Percentiles rank a stretch among this genome's conserved stretches.
phyloP scores from a whole-genome alignment of 441 rosid species.

The Pelargonium cotyledonis region DNA sequence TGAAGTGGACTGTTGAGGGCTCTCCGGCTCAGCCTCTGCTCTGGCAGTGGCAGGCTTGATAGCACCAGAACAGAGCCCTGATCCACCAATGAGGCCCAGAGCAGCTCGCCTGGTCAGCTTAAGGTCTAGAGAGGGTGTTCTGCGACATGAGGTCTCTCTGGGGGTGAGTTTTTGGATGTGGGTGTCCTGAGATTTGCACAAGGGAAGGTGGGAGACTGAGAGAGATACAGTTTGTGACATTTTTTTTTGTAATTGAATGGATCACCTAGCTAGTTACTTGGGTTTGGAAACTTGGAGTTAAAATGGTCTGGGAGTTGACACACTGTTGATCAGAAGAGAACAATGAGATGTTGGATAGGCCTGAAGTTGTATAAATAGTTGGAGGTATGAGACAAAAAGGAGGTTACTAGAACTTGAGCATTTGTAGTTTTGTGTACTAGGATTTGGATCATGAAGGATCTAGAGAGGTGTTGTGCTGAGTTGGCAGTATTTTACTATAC shows the following conservation, averaged over 20 bases:
- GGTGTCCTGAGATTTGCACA: slow-evolving; percentile 40
- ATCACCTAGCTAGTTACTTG: too few relatives aligned
- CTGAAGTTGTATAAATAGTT: slow-evolving; percentile 23
- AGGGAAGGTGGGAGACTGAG: slow-evolving; percentile 35
- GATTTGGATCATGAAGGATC: slow-evolving; percentile 36
- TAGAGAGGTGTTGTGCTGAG: slow-evolving; percentile 17
- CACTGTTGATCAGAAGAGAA: not conserved
- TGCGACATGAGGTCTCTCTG: slow-evolving; percentile 26
- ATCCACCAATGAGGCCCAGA: slow-evolving; percentile 32
- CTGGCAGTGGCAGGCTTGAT: slow-evolving; percentile 18
- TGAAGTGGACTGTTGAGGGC: slow-evolving; percentile 45
- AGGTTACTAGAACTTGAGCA: slow-evolving; percentile 37
- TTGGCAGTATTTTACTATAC: too few relatives aligned
- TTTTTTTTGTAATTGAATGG: slow-evolving; percentile 11
- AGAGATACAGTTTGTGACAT: slow-evolving; percentile 42
- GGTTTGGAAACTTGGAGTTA: too few relatives aligned
- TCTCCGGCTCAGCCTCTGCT: slow-evolving; percentile 41
- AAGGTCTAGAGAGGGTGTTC: slow-evolving; percentile 18
- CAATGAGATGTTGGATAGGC: not conserved
- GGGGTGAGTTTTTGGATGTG: slow-evolving; percentile 25
- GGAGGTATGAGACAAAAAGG: slow-evolving; percentile 10
- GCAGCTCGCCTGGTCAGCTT: slow-evolving; percentile 41
- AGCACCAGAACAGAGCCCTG: not conserved
- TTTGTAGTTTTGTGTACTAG: slow-evolving; percentile 21
- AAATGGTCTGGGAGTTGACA: too few relatives aligned